Conservation (phyloP, 805 yeast genomes). For the Saccharomycopsis fibuligera region DNA sequence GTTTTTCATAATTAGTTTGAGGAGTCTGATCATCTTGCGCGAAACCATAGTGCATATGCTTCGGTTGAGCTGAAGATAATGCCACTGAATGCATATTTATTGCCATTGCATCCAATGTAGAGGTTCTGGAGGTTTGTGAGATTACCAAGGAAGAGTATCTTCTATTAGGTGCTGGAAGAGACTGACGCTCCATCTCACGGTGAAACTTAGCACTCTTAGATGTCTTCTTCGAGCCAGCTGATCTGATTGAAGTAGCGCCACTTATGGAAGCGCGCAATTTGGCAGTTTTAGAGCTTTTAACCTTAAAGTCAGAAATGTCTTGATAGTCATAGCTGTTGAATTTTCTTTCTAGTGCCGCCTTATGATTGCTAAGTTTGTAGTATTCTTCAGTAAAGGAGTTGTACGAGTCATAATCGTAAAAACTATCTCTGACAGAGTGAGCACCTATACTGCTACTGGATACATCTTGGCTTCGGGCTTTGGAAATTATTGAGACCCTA, state of each 20-base stretch:
- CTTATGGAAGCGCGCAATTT: conserved; percentile 14
- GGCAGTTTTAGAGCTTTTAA: neutral
- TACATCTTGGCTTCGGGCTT: no score
- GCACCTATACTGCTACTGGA: no score
- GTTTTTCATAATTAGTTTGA: conserved; percentile 19
- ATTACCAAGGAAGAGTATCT: neutral
- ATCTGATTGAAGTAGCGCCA: conserved; percentile 12
- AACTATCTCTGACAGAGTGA: no score
- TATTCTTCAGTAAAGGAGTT: no score
- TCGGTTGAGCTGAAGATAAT: conserved; percentile 14
- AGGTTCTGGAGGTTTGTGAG: neutral
- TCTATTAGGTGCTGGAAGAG: neutral
- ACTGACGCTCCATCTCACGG: neutral
- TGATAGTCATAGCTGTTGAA: conserved; percentile 20
- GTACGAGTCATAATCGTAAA: no score
- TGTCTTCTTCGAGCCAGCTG: neutral
- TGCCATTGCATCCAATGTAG: conserved; percentile 6
- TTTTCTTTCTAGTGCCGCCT: conserved; percentile 14
- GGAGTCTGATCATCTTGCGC: neutral
- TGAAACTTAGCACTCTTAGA: conserved; percentile 8
- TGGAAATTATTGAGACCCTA: no score
- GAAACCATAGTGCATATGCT: conserved; percentile 14
- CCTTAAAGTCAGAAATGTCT: conserved; percentile 10
- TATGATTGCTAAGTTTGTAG: conserved; percentile 4
- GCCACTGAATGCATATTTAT: conserved; percentile 20